Base-by-base conservation (phyloP, 1,284 basidiomycete genomes). In the Fomes fomentarius region DNA sequence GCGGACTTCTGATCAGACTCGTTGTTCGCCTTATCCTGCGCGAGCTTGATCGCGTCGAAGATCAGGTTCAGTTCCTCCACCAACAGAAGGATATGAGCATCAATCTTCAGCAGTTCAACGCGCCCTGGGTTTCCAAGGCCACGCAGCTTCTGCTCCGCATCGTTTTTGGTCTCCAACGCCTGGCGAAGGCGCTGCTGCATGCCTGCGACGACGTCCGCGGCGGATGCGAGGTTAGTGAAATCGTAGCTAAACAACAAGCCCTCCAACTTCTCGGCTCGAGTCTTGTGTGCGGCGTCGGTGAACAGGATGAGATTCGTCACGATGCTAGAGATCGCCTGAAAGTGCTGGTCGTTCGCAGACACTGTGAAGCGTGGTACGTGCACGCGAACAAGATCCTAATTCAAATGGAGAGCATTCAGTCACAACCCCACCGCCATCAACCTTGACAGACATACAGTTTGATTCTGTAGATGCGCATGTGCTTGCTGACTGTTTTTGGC, bases 221-320 rank as follows among this genome's bases (percentile, higher is more conserved):
- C 82, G 40, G 85, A 82, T 41, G 71, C 68, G 47, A 92, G 76
- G 70, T 98, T 91, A 11, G 87, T 88, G 65, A 96, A 94, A 72
- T 98, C 95, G 71, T 96, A 96, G 33, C 87, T 89, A 73, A 95
- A 93, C 37, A 94, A 78, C 64, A 97, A 82, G 21, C 85, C 90
- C 72, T 98, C 91, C 40, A 96, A 75, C 63, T 85, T 85, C 61
- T 93, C 87, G 54, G 86, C 75, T 11, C 88, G 86, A 43, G 80
- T 82, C 66, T 91, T 91, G 64, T 93, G 88, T 0, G 85, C 86
- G 5, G 92, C 90, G 68, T 98, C 94, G 30, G 91, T 88, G 71
- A 96, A 95, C 11, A 97, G 82, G 12, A 96, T 73, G 21, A 98
- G 78, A 64, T 95, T 88, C 7, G 91, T 94, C 60, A 97, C 87